Conservation (phyloP, 352 stramenopile genomes). For the Blastocystis sp. region DNA sequence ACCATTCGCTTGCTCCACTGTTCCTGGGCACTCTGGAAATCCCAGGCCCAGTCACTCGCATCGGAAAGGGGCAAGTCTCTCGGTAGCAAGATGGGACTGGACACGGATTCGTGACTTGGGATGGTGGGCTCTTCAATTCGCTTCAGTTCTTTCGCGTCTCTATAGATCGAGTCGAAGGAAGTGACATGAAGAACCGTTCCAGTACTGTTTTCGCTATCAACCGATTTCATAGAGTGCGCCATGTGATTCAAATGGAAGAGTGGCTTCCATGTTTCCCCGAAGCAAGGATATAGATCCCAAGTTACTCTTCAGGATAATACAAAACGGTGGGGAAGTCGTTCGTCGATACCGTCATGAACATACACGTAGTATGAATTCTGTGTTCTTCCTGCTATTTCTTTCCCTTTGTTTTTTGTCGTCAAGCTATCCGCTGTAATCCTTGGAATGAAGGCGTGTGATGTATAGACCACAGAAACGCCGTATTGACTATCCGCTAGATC, state of each 20-base stretch:
- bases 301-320: background rate
- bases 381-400: no score
- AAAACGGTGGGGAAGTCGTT: background rate
- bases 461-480: conserved; percentile 27
- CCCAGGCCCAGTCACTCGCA: background rate
- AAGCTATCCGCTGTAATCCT: conserved; percentile 25
- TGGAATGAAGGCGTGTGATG: background rate
- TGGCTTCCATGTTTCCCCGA: background rate
- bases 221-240: background rate
- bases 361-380: background rate
- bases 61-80: background rate
- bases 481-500: conserved; percentile 37
- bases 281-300: background rate
- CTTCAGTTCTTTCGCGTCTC: background rate
- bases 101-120: background rate
- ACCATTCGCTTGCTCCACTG: background rate
- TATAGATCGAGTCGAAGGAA: background rate
- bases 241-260: background rate
- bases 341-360: background rate
- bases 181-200: background rate
- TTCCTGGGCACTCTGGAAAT: background rate
- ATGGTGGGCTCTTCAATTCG: background rate
- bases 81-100: background rate
- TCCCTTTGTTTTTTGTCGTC: no score
- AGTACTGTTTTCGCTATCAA: background rate